Base-by-base conservation (phyloP, 495 filamentous ascomycete species). In the Hypoxylon crocopeplum region DNA sequence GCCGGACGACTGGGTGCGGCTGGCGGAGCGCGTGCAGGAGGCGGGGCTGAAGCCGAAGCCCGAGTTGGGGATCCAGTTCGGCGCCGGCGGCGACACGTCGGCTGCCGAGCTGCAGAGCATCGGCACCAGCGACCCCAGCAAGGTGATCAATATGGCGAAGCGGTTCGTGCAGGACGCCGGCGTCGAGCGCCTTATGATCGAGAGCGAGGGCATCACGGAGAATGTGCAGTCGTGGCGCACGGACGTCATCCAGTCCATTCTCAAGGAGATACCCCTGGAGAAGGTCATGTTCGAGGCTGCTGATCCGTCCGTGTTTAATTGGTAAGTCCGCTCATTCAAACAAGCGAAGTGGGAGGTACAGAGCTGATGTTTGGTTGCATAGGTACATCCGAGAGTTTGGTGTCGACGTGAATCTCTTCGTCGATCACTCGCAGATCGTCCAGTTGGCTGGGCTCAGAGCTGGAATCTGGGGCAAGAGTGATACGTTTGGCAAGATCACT, bases 261-360 rank as follows among this genome's bases (percentile, higher is more conserved):
- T 84, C 69, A 77, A 78, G 40, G 79, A 81, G 48, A 55, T 86
- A 16, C 81, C 81, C 0, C 48, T 71, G 8, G 82, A 84, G 56
- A 75, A 74, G 0, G 80, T 86, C 40, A 86, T 86, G 82, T 85
- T 85, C 66, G 82, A 86, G 64, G 82, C 83, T 19, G 83, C 82
- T 1, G 82, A 85, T 44, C 81, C 82, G 1, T 71, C 41, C 36
- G 82, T 85, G 3, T 85, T 80, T 47, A 83, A 83, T 33, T 85
- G 82, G 83, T 86, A 80, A 66, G 61, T 56, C 22, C 29, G 3
- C 15, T 16, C 25, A 24, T 12, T 33, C 29, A 1, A 7, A 22
- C 7, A 20, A 30, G 17, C 21, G 13, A 33, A 7, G 17, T 16
- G 5, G 17, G 7, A 21, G n/a, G 5, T n/a, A 6, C 16, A 3